Conservation (phyloP, 2,329 filamentous ascomycete genomes). For the Dothiorella sarmentorum region DNA sequence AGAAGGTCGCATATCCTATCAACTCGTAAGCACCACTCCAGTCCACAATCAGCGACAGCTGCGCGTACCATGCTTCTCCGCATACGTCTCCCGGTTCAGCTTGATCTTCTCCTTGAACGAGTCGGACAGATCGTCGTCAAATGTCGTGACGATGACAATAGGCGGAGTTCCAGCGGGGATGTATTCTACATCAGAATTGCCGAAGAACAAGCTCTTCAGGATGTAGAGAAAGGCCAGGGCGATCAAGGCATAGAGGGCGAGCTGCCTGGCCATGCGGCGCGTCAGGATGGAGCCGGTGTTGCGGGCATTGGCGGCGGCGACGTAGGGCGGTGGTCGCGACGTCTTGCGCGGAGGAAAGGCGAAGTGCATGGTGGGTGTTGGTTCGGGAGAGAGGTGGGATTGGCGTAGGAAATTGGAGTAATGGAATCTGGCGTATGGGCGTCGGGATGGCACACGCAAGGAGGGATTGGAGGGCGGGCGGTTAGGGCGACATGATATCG, state of each 20-base stretch:
- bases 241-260: slow-evolving; percentile 52
- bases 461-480: background rate
- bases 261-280: slow-evolving; percentile 59
- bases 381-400: background rate
- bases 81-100: slow-evolving; percentile 82
- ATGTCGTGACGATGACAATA: slow-evolving; percentile 77
- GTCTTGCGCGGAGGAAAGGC: slow-evolving; percentile 82
- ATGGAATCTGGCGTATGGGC: slow-evolving; percentile 5
- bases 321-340: slow-evolving; percentile 71
- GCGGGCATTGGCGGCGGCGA: slow-evolving; percentile 43
- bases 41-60: background rate
- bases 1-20: slow-evolving; percentile 80
- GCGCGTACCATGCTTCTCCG: slow-evolving; percentile 73
- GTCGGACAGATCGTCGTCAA: slow-evolving; percentile 66
- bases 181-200: background rate
- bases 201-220: slow-evolving; percentile 43
- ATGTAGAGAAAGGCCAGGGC: slow-evolving; percentile 61
- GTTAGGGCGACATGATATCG: slow-evolving; percentile 9
- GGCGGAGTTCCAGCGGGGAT: slow-evolving; percentile 32
- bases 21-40: background rate
- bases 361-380: slow-evolving; percentile 68
- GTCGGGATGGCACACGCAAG: slow-evolving; percentile 11
- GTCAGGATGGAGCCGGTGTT: slow-evolving; percentile 54
- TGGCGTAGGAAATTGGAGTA: background rate
- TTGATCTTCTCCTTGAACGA: slow-evolving; percentile 70